Percentiles rank a stretch among this genome's conserved stretches.
These are phyloP conservation scores for Wakefieldia striispora DNA, from an alignment of 768 basidiomycete genomes.

Conservation along the genomic window DNA sequence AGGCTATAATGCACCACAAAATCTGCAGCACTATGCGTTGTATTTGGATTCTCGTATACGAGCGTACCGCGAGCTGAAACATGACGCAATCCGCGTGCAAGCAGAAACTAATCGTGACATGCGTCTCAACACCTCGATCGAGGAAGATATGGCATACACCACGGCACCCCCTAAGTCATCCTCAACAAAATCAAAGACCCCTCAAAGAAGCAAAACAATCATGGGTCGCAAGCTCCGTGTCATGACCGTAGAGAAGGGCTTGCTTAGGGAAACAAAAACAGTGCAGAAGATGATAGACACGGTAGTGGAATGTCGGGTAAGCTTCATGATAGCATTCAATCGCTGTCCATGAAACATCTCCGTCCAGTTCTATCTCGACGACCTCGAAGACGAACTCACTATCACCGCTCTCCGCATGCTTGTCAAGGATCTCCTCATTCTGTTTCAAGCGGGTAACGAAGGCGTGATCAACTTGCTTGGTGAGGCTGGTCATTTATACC, in stretches of 20 bases:
- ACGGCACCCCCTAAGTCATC: conserved; percentile 29
- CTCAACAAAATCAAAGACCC: conserved; percentile 35
- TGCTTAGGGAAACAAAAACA: conserved; percentile 86
- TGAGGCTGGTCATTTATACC: conserved; percentile 36
- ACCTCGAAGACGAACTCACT: conserved; percentile 89
- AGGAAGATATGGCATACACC: conserved; percentile 48
- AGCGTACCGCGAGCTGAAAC: conserved; percentile 86
- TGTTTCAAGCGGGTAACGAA: conserved; percentile 96
- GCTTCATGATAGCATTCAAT: conserved; percentile 28
- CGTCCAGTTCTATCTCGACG: conserved; percentile 85
- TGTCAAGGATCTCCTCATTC: conserved; percentile 91
- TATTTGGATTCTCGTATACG: conserved; percentile 89
- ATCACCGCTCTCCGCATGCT: conserved; percentile 88
- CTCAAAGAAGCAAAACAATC: conserved; percentile 70
- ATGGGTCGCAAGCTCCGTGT: conserved; percentile 81
- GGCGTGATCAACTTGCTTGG: conserved; percentile 84
- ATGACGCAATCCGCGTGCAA: conserved; percentile 92
- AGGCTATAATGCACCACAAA: conserved; percentile 87
- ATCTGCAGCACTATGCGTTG: conserved; percentile 79
- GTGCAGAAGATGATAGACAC: conserved; percentile 90
- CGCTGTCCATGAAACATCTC: background rate
- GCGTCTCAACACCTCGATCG: conserved; percentile 59
- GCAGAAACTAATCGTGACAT: conserved; percentile 88
- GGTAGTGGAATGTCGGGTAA: conserved; percentile 82
- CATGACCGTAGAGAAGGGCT: conserved; percentile 94